A percentile compares a stretch with the other conserved stretches of the same genome.
Evolutionary conservation across 192 early-diverging fungal genomes (phyloP).

Genomic region (Coemansia sp.): DNA sequence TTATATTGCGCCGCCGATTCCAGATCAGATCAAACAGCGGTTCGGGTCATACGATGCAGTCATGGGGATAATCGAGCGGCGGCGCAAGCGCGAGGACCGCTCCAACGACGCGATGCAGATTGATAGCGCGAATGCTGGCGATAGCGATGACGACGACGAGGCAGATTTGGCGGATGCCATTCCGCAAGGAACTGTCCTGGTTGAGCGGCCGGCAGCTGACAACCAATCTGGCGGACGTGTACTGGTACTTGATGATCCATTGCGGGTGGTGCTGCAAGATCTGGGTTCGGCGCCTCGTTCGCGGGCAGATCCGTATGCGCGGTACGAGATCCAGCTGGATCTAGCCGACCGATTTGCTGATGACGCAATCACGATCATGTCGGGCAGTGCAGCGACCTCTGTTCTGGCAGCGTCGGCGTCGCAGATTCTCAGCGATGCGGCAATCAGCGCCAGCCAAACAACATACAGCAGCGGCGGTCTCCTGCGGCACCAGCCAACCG

Average conservation of each 20-base stretch:
- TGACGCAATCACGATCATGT: conserved; percentile 56
- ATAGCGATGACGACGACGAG: conserved; percentile 46
- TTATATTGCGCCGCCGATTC: conserved; percentile 62
- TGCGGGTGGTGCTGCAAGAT: conserved; percentile 67
- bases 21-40: conserved; percentile 54
- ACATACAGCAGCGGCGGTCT: conserved; percentile 52
- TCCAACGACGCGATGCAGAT: conserved; percentile 17
- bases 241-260: conserved; percentile 60
- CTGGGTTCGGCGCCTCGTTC: conserved; percentile 61
- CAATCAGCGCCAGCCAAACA: conserved; percentile 50
- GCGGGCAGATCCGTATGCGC: conserved; percentile 50
- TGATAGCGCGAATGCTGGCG: neutral
- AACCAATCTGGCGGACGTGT: conserved; percentile 26
- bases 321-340: conserved; percentile 54
- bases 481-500: conserved; percentile 47
- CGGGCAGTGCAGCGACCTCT: conserved; percentile 52
- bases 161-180: conserved; percentile 51
- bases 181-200: conserved; percentile 53
- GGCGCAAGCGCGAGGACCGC: conserved; percentile 43
- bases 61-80: conserved; percentile 50
- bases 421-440: conserved; percentile 56
- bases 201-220: conserved; percentile 38
- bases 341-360: conserved; percentile 63
- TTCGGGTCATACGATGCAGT: conserved; percentile 55
- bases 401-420: conserved; percentile 53